Evolutionary conservation across 768 basidiomycete genomes (phyloP).

Genomic region (Rhodotorula kratochvilovae): DNA sequence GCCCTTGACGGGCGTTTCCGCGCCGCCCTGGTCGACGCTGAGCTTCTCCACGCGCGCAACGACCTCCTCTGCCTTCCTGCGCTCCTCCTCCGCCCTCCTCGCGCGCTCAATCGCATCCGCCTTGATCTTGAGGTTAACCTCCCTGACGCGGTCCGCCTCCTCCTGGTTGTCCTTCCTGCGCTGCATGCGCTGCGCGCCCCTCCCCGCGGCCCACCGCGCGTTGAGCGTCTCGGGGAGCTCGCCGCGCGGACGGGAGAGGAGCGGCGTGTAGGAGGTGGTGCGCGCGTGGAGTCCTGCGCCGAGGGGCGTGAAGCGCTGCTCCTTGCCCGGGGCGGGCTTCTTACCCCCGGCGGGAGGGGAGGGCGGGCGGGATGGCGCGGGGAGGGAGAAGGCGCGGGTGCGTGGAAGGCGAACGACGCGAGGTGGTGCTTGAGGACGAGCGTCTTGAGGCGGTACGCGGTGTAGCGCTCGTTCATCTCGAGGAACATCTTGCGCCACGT

Average conservation of each 20-base stretch:
- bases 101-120: conserved; percentile 22
- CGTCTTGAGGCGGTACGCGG: conserved; percentile 30
- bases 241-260: conserved; percentile 64
- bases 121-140: conserved; percentile 34
- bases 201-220: conserved; percentile 67
- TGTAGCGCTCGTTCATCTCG: conserved; percentile 36
- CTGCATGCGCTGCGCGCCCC: conserved; percentile 41
- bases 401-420: conserved; percentile 23
- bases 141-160: conserved; percentile 10
- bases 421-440: conserved; percentile 38
- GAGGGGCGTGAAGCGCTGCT: conserved; percentile 59
- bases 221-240: conserved; percentile 71
- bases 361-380: not conserved
- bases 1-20: not conserved
- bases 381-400: not conserved
- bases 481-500: conserved; percentile 31
- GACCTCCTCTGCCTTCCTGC: no score
- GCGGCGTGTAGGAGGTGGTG: conserved; percentile 60
- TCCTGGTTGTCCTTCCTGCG: conserved; percentile 26
- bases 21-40: no score
- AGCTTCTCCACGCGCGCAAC: not conserved
- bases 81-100: conserved; percentile 2
- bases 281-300: conserved; percentile 59
- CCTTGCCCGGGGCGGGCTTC: not conserved
- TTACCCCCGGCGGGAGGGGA: not conserved